phyloP scores from a whole-genome alignment of 352 stramenopile species.

The Pythium phragmitis region DNA sequence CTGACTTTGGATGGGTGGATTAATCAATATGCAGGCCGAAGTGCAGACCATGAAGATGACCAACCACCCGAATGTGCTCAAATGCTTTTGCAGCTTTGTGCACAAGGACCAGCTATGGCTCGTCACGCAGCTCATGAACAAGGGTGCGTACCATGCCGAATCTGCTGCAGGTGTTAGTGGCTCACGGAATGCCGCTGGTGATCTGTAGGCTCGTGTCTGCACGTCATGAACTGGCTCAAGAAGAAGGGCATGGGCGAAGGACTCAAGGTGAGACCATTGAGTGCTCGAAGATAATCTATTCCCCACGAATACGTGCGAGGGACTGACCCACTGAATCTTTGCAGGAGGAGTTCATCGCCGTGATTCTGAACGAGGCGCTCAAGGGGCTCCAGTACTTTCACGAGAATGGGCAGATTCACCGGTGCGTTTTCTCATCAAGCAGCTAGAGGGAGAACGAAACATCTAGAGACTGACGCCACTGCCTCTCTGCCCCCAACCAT shows the following conservation, averaged over 20 bases:
- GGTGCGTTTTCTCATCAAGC: conserved; percentile 31
- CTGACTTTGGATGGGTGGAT: neutral
- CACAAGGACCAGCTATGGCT: conserved; percentile 97
- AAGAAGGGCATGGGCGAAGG: conserved; percentile 89
- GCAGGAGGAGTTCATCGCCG: conserved; percentile 95
- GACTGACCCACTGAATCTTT: conserved; percentile 5
- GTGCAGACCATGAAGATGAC: conserved; percentile 99
- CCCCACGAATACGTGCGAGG: neutral
- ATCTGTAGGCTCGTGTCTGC: conserved; percentile 89
- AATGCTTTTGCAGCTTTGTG: conserved; percentile 98
- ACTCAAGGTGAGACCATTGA: conserved; percentile 43
- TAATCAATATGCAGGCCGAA: conserved; percentile 67
- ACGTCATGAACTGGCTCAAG: conserved; percentile 95
- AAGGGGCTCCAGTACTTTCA: conserved; percentile 99
- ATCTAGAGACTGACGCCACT: conserved; percentile 42
- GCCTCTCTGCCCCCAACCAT: neutral
- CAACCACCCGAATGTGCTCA: conserved; percentile 97
- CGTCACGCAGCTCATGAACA: conserved; percentile 99
- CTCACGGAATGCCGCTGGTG: neutral
- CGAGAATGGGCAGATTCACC: conserved; percentile 97
- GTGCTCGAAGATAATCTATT: neutral
- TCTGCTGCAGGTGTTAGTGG: neutral
- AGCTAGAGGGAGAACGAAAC: neutral
- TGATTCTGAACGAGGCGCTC: conserved; percentile 97
- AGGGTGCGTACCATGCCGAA: conserved; percentile 50